These are phyloP conservation scores for Dactylonectria estremocensis DNA, from an alignment of 2,329 filamentous ascomycete species.

Conservation along the genomic window DNA sequence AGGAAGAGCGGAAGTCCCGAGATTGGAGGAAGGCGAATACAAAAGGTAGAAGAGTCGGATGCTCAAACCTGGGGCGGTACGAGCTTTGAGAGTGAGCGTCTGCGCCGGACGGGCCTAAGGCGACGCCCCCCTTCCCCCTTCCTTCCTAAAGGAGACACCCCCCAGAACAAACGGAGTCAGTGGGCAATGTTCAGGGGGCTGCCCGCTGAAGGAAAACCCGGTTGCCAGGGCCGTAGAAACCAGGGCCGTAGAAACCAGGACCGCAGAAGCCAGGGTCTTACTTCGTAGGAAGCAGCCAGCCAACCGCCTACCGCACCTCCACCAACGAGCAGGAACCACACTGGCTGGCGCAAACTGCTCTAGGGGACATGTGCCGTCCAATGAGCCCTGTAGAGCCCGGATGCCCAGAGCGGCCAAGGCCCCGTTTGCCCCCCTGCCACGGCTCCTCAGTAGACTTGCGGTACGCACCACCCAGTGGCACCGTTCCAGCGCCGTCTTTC, in stretches of 20 bases:
- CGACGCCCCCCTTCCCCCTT: conserved; percentile 23
- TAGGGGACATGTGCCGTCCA: conserved; percentile 19
- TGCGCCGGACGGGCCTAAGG: conserved; percentile 1
- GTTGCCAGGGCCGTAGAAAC: too few relatives aligned
- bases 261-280: too few relatives aligned
- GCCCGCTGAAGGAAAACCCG: conserved; percentile 27
- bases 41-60: conserved; percentile 22
- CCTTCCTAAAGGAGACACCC: conserved; percentile 23
- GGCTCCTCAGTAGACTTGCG: conserved; percentile 5
- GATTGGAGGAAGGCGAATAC: conserved; percentile 30
- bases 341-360: not conserved
- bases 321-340: conserved; percentile 10
- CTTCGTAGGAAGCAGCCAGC: not conserved
- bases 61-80: conserved; percentile 35
- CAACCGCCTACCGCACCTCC: conserved; percentile 1
- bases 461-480: conserved; percentile 13
- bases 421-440: conserved; percentile 9
- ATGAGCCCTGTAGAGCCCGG: conserved; percentile 15
- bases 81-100: conserved; percentile 26
- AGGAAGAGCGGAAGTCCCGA: conserved; percentile 28
- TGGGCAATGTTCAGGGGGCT: conserved; percentile 12
- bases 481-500: not conserved
- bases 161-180: not conserved
- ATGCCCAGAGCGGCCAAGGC: conserved; percentile 5
- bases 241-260: not conserved